phyloP scores from a whole-genome alignment of 1,139 yeast genomes.

The Yarrowia galli region DNA sequence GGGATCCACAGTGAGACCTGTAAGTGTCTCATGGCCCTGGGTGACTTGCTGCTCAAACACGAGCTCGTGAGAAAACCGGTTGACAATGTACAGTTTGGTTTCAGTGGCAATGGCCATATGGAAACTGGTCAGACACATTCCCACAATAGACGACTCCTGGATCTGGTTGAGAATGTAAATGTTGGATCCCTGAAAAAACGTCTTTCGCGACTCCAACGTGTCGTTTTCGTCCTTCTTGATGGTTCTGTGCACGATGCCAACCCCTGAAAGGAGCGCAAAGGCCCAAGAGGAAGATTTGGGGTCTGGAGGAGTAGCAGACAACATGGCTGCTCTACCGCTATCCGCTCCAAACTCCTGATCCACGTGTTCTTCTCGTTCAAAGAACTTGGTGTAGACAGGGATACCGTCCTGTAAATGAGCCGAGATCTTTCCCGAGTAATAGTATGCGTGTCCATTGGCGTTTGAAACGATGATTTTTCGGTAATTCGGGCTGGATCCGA shows the following conservation, averaged over 20 bases:
- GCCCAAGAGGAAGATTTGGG: conserved; percentile 39
- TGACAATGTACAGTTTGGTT: conserved; percentile 55
- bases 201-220: conserved; percentile 23
- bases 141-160: conserved; percentile 9
- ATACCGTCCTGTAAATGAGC: conserved; percentile 45
- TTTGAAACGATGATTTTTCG: conserved; percentile 49
- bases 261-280: conserved; percentile 22
- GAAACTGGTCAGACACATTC: conserved; percentile 58
- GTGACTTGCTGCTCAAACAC: conserved; percentile 55
- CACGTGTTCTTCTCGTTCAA: conserved; percentile 46
- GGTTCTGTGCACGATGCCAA: conserved; percentile 43
- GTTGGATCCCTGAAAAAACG: conserved; percentile 32
- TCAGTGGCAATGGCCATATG: conserved; percentile 60
- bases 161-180: conserved; percentile 32
- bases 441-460: conserved; percentile 54
- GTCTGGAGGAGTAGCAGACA: conserved; percentile 41
- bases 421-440: conserved; percentile 51
- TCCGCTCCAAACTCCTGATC: conserved; percentile 46
- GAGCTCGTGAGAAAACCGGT: conserved; percentile 59
- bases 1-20: conserved; percentile 69
- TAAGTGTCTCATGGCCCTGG: conserved; percentile 54
- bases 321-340: conserved; percentile 39
- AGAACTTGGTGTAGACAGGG: conserved; percentile 48
- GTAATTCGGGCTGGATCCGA: conserved; percentile 42
- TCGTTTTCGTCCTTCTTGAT: conserved; percentile 41